phyloP scores from a whole-genome alignment of 2,329 filamentous ascomycete genomes.

The Cyphellophora europaea region DNA sequence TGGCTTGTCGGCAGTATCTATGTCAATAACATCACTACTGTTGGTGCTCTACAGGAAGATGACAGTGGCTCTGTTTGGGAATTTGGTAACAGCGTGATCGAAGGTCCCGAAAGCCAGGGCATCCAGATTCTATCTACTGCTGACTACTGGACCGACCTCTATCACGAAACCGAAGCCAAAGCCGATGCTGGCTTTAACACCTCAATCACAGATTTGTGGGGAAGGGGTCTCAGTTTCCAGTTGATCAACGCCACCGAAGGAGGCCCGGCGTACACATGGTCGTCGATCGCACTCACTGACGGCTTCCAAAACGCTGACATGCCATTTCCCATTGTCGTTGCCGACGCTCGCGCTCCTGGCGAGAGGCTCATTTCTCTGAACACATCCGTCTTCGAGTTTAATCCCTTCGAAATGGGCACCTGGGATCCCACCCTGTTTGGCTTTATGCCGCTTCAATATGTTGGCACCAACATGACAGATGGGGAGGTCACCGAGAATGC shows the following conservation, averaged over 20 bases:
- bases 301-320: constrained; percentile 55
- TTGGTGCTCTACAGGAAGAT: constrained; percentile 45
- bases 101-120: constrained; percentile 43
- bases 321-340: constrained; percentile 65
- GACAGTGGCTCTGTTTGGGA: constrained; percentile 47
- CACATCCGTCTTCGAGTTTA: constrained; percentile 68
- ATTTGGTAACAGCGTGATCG: constrained; percentile 52
- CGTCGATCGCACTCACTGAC: constrained; percentile 58
- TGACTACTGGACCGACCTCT: constrained; percentile 55
- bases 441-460: constrained; percentile 60
- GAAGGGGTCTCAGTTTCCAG: constrained; percentile 76
- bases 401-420: constrained; percentile 67
- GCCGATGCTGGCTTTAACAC: constrained; percentile 53
- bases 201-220: constrained; percentile 84
- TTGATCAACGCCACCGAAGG: constrained; percentile 68
- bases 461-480: constrained; percentile 62
- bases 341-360: constrained; percentile 57
- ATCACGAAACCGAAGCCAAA: constrained; percentile 52
- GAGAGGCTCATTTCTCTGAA: constrained; percentile 57
- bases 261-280: constrained; percentile 70
- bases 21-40: constrained; percentile 66
- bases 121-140: constrained; percentile 46
- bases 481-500: constrained; percentile 49
- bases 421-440: constrained; percentile 64
- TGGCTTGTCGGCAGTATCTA: constrained; percentile 80